Conservation (phyloP, 2,329 filamentous ascomycete species). For the Diaporthe citrichinensis region DNA sequence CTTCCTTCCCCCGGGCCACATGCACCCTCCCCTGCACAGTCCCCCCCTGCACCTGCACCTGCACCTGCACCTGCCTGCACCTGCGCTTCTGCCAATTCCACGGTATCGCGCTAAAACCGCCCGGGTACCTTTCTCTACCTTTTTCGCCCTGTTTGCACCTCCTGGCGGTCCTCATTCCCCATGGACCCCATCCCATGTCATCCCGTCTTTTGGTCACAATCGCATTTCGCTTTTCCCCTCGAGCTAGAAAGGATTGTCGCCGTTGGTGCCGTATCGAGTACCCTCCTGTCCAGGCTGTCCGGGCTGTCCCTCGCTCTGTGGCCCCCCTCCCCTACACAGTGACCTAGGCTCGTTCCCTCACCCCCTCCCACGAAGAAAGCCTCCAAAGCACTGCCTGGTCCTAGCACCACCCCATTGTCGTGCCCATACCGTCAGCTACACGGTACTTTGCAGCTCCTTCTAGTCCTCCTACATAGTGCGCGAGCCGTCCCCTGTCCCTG, state of each 20-base stretch:
- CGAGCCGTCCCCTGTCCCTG: conserved; percentile 37
- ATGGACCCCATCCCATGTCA: conserved; percentile 38
- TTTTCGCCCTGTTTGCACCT: conserved; percentile 27
- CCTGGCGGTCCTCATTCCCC: conserved; percentile 39
- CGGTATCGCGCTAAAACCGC: conserved; percentile 34
- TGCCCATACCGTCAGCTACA: conserved; percentile 22
- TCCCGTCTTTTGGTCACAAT: conserved; percentile 40
- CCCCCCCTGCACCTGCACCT: conserved; percentile 24
- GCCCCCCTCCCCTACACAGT: not conserved
- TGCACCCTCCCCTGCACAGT: conserved; percentile 17
- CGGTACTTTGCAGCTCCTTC: conserved; percentile 28
- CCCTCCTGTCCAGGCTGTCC: conserved; percentile 28
- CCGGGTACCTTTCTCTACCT: conserved; percentile 34
- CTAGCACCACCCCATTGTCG: conserved; percentile 13
- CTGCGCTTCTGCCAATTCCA: conserved; percentile 33
- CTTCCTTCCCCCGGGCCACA: conserved; percentile 30
- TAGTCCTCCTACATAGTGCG: conserved; percentile 19
- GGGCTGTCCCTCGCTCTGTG: conserved; percentile 2
- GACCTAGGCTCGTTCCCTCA: not conserved
- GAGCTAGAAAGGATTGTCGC: conserved; percentile 36
- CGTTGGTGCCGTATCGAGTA: conserved; percentile 35
- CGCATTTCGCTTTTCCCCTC: conserved; percentile 35
- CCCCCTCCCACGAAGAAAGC: conserved; percentile 11
- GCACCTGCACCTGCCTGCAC: conserved; percentile 28
- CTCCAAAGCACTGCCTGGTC: conserved; percentile 19